These are phyloP conservation scores for Stephanodiscus triporus DNA, from an alignment of 108 stramenopile genomes.

Conservation along the genomic window DNA sequence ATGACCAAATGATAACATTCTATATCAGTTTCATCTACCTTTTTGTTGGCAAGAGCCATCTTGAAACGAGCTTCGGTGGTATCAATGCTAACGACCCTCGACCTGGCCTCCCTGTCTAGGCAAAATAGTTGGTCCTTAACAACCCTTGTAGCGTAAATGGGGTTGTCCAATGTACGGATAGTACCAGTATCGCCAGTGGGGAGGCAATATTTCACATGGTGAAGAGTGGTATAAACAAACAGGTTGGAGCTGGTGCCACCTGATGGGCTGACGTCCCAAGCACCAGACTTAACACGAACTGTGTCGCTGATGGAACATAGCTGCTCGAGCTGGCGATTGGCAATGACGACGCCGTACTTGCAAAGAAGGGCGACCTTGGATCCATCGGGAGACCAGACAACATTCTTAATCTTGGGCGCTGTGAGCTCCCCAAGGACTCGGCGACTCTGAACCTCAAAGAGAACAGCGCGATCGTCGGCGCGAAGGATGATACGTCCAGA, in stretches of 20 bases:
- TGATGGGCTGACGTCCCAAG: constrained; percentile 90
- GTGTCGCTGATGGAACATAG: constrained; percentile 95
- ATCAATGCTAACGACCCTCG: constrained; percentile 88
- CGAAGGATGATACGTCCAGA: constrained; percentile 94
- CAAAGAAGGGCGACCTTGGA: constrained; percentile 92
- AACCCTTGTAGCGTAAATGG: constrained; percentile 92
- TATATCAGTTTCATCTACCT: constrained; percentile 17
- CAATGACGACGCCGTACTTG: constrained; percentile 96
- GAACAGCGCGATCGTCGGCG: constrained; percentile 92
- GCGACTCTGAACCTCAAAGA: constrained; percentile 97
- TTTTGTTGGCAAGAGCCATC: constrained; percentile 86
- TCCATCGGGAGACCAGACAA: constrained; percentile 96
- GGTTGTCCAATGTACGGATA: constrained; percentile 95
- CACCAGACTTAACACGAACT: constrained; percentile 96
- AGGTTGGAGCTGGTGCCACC: constrained; percentile 84
- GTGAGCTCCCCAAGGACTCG: constrained; percentile 95
- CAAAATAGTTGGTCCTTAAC: constrained; percentile 91
- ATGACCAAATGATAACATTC: neutral
- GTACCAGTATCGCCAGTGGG: constrained; percentile 97
- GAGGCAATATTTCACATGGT: constrained; percentile 98
- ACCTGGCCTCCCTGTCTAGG: constrained; percentile 95
- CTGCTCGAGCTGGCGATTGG: constrained; percentile 93
- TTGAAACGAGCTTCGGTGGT: constrained; percentile 98
- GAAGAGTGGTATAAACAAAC: constrained; percentile 96
- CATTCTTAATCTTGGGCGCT: constrained; percentile 94